Percentiles rank a stretch among this genome's conserved stretches.
Conservation (phyloP, 805 yeast genomes). For the Yarrowia yakushimensis region DNA sequence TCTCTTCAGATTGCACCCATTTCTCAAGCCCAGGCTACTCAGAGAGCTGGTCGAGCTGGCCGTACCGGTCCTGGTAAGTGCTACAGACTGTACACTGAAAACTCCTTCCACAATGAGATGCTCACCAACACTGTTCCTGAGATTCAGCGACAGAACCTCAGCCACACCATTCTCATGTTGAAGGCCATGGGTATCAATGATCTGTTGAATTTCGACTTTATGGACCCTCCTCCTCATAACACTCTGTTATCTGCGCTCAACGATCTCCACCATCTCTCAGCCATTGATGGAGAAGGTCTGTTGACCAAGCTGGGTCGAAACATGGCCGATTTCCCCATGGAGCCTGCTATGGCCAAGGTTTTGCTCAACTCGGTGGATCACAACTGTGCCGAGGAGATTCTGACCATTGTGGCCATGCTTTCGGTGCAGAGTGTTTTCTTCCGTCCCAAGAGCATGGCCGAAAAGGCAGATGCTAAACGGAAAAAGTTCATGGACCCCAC, state of each 20-base stretch:
- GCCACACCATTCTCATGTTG: conserved; percentile 70
- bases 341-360: conserved; percentile 82
- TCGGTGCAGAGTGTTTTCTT: conserved; percentile 71
- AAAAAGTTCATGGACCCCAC: conserved; percentile 50
- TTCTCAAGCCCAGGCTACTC: conserved; percentile 93
- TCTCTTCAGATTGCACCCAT: conserved; percentile 81
- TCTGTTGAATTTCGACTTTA: conserved; percentile 75
- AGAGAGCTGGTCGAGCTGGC: conserved; percentile 97
- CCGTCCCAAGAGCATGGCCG: conserved; percentile 64
- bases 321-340: conserved; percentile 91
- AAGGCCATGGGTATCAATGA: conserved; percentile 84
- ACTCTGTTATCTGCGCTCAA: conserved; percentile 74
- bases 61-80: conserved; percentile 97
- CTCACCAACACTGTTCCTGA: conserved; percentile 84
- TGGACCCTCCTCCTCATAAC: conserved; percentile 82
- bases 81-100: conserved; percentile 80
- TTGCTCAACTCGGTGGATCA: conserved; percentile 58
- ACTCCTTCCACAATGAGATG: conserved; percentile 74
- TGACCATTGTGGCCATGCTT: conserved; percentile 78
- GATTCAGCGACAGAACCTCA: conserved; percentile 77
- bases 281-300: conserved; percentile 73
- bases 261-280: conserved; percentile 80
- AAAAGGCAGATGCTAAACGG: conserved; percentile 61
- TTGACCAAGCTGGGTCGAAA: conserved; percentile 72
- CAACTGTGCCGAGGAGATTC: conserved; percentile 62